phyloP scores from a whole-genome alignment of 441 rosid genomes.

The Erodium trifolium region DNA sequence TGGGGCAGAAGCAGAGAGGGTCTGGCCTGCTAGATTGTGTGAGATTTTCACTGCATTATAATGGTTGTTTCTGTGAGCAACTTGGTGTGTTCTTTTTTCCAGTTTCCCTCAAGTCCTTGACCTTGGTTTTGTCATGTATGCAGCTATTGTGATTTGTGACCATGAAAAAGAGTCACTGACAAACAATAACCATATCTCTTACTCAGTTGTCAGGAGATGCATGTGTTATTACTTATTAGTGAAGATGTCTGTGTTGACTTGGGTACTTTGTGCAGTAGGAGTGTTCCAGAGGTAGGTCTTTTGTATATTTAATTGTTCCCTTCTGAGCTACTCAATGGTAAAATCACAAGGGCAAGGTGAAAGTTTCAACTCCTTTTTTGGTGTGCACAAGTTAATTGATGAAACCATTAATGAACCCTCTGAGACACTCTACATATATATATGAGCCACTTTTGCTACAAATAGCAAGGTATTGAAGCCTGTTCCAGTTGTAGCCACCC shows the following conservation, averaged over 20 bases:
- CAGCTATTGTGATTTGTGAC: slow-evolving; percentile 18
- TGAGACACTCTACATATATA: neutral
- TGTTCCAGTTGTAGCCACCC: neutral
- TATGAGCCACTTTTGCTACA: neutral
- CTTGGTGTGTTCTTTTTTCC: neutral
- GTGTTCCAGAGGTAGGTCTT: neutral
- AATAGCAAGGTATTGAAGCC: neutral
- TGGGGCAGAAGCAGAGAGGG: neutral
- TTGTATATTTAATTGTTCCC: neutral
- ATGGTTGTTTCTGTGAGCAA: slow-evolving; percentile 21
- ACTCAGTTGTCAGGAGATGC: neutral
- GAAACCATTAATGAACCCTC: slow-evolving; percentile 3
- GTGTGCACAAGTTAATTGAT: neutral
- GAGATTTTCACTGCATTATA: slow-evolving; percentile 21
- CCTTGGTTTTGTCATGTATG: slow-evolving; percentile 13
- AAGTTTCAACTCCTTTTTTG: neutral
- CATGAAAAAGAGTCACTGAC: slow-evolving; percentile 36
- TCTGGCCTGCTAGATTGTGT: slow-evolving; percentile 18
- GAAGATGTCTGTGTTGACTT: slow-evolving; percentile 4
- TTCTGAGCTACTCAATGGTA: neutral
- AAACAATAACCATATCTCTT: slow-evolving; percentile 18
- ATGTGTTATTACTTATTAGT: slow-evolving; percentile 10
- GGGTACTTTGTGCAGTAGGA: slow-evolving; percentile 8
- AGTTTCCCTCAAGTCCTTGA: neutral
- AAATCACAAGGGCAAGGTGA: neutral